These are phyloP conservation scores for Yamagishiella unicocca DNA, from an alignment of 139 green algal species.

Conservation along the genomic window DNA sequence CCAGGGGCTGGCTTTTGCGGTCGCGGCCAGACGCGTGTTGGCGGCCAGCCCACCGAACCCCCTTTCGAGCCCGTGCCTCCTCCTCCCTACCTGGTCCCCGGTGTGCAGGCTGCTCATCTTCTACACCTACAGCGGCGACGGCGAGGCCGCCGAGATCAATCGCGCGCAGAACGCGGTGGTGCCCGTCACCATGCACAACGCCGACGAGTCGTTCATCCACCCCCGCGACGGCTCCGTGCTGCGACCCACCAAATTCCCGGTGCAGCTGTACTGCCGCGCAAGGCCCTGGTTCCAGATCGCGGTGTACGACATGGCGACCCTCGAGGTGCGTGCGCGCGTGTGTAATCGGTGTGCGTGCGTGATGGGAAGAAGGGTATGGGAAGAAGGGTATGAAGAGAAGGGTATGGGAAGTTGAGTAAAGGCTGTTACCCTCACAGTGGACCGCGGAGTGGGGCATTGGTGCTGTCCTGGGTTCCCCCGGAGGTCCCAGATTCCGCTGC, in stretches of 20 bases:
- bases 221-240: constrained; percentile 44
- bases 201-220: constrained; percentile 45
- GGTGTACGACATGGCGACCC: constrained; percentile 56
- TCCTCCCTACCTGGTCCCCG: neutral
- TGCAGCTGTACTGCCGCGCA: constrained; percentile 66
- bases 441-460: no score
- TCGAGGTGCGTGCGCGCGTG: constrained; percentile 33
- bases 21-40: no score
- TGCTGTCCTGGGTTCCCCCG: no score
- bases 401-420: no score
- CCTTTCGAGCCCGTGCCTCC: neutral
- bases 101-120: constrained; percentile 58
- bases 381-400: no score
- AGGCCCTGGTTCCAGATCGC: constrained; percentile 60
- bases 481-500: no score
- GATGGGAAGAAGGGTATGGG: no score
- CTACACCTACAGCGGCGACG: constrained; percentile 58
- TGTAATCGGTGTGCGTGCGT: neutral
- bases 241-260: constrained; percentile 46
- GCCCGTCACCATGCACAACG: constrained; percentile 46
- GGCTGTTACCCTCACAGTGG: no score
- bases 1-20: no score
- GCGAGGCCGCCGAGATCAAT: constrained; percentile 55
- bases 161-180: constrained; percentile 56
- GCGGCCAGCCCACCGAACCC: neutral